Base-by-base conservation (phyloP, 805 yeast species). In the Vanderwaltozyma yarrowii region DNA sequence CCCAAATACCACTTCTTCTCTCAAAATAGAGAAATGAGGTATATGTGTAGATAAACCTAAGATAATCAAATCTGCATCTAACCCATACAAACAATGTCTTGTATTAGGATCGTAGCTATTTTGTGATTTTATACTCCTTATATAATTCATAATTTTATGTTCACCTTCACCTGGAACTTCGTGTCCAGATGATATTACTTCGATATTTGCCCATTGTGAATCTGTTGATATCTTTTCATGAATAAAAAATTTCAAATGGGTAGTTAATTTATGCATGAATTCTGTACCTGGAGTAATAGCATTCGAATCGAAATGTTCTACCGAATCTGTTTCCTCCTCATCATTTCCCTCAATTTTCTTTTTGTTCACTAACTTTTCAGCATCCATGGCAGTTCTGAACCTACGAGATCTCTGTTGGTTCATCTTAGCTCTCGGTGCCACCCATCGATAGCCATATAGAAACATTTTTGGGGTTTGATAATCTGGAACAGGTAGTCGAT, bases 151-250 rank as follows among this genome's bases (percentile, higher is more conserved):
- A 48, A 88, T 87, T 56, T 88, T 88, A 64, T 88, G 97, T 64
- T 89, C 96, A 62, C 97, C 97, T 68, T 89, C 96, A 48, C 97
- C 97, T 3, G 97, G 97, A 16, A 85, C 96, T 59, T 87, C 95
- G 51, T 85, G 95, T 24, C 95, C 97, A 38, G 92, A 80, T 42
- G 89, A 69, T 23, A 89, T 70, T 42, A 88, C 71, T 37, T 82
- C 73, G 36, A 85, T 68, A 36, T 74, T 71, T 45, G 82, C 80
- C 97, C 97, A 88, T 38, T 77, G 74, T 11, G 88, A 65, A 55
- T 88, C 97, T 36, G 82, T 80, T 2, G 92, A 72, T 28, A 88
- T 77, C 57, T 88, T 88, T 50, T 84, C 80, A 55, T 84, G 86
- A 51, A 88, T 80, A 62, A 82, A 88, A 59, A 85, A 89, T 51